Conservation (phyloP, 257 asterid genomes). For the Solanum corneliomulleri region DNA sequence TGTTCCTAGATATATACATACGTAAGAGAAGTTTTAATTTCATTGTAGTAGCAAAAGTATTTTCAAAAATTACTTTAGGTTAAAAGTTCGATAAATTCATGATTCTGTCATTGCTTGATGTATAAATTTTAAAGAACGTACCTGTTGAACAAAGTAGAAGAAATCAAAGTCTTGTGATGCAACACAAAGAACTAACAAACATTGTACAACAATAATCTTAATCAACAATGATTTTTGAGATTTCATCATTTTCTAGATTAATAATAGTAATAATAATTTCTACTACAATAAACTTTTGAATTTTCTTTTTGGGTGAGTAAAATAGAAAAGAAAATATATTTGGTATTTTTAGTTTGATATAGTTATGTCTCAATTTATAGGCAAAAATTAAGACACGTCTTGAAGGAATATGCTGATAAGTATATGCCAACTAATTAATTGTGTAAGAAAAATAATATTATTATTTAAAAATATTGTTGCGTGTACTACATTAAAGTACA, state of each 20-base stretch:
- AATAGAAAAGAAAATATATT: not conserved
- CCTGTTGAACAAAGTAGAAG: slow-evolving; percentile 38
- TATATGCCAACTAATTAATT: not conserved
- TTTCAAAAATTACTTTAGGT: too few relatives aligned
- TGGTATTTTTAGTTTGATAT: not conserved
- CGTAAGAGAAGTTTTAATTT: too few relatives aligned
- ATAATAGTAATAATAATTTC: not conserved
- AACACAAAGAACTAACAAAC: slow-evolving; percentile 5
- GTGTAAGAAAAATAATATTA: too few relatives aligned
- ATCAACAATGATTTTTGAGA: not conserved
- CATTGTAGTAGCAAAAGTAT: too few relatives aligned
- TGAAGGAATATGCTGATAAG: not conserved
- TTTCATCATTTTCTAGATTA: not conserved
- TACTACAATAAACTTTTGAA: not conserved
- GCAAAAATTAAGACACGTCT: not conserved
- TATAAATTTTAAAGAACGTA: not conserved
- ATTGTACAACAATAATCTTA: slow-evolving; percentile 2
- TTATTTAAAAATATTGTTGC: not conserved
- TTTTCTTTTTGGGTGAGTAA: not conserved
- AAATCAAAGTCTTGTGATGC: slow-evolving; percentile 22
- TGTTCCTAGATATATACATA: too few relatives aligned
- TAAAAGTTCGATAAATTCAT: too few relatives aligned
- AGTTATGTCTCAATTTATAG: not conserved
- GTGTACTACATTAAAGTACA: not conserved
- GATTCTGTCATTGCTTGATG: too few relatives aligned